Percentiles rank a stretch among this genome's conserved stretches.
These are phyloP conservation scores for Asparagopsis taxiformis DNA, from an alignment of 31 red algal genomes.

Conservation along the genomic window DNA sequence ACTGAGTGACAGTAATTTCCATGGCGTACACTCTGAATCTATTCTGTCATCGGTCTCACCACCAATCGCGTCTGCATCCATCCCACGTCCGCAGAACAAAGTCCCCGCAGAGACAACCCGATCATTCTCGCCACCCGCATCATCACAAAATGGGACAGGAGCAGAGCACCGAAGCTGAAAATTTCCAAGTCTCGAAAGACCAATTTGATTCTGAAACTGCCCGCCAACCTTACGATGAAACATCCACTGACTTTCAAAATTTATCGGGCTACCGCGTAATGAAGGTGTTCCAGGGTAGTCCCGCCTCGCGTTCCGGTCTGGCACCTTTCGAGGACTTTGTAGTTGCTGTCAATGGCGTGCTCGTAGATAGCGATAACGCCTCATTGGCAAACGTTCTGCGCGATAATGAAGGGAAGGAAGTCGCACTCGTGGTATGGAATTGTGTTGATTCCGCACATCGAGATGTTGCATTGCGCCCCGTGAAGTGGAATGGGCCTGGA, in stretches of 20 bases:
- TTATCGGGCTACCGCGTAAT: constrained; percentile 81
- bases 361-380: constrained; percentile 66
- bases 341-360: constrained; percentile 72
- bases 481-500: constrained; percentile 75
- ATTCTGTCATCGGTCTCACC: too few species aligned
- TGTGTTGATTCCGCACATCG: constrained; percentile 53
- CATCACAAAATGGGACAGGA: too few species aligned
- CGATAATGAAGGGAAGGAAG: constrained; percentile 55
- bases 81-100: too few species aligned
- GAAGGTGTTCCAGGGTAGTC: constrained; percentile 80
- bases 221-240: too few species aligned
- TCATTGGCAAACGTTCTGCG: constrained; percentile 57
- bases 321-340: constrained; percentile 89
- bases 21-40: too few species aligned
- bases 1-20: too few species aligned
- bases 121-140: too few species aligned
- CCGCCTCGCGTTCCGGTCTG: constrained; percentile 77
- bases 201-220: too few species aligned
- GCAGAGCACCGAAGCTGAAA: too few species aligned
- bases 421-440: constrained; percentile 76
- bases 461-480: constrained; percentile 55
- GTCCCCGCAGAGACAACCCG: too few species aligned
- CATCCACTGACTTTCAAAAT: constrained; percentile 15
- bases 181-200: too few species aligned
- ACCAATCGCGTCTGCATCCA: too few species aligned